Evolutionary conservation across 2,329 filamentous ascomycete genomes (phyloP).

Genomic region (Penicillium sp.): DNA sequence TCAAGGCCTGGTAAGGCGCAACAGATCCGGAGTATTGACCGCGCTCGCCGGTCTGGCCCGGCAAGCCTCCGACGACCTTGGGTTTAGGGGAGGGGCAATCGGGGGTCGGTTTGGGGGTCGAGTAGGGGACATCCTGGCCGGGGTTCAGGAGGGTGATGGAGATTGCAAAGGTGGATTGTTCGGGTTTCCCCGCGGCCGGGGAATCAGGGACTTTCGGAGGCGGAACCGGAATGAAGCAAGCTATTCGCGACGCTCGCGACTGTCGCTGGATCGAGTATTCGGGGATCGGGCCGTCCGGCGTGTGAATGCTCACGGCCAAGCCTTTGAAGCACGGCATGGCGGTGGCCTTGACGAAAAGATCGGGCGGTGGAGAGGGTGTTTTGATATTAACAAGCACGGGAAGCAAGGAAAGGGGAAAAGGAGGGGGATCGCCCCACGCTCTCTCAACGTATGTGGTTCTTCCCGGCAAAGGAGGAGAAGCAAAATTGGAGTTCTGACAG

Average conservation of each 20-base stretch:
- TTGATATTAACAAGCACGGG: background rate
- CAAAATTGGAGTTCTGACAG: conserved; percentile 6
- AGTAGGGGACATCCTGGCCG: conserved; percentile 87
- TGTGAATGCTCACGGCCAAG: conserved; percentile 96
- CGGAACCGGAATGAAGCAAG: conserved; percentile 94
- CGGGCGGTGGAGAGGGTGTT: background rate
- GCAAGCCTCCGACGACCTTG: conserved; percentile 74
- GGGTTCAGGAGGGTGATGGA: conserved; percentile 94
- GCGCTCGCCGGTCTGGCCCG: conserved; percentile 55
- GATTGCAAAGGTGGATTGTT: conserved; percentile 95
- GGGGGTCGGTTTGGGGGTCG: conserved; percentile 76
- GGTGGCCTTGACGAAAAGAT: conserved; percentile 13
- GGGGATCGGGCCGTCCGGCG: conserved; percentile 73
- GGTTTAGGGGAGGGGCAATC: conserved; percentile 79
- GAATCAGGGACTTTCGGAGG: conserved; percentile 75
- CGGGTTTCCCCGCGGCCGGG: conserved; percentile 68
- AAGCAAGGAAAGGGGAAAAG: conserved; percentile 8
- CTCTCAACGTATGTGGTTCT: conserved; percentile 4
- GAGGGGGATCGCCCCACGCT: conserved; percentile 16
- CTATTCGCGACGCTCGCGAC: conserved; percentile 87
- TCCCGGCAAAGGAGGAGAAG: conserved; percentile 7
- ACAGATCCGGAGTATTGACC: conserved; percentile 62
- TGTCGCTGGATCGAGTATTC: conserved; percentile 96
- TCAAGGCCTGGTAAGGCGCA: conserved; percentile 87
- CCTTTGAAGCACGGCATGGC: conserved; percentile 97